phyloP scores from a whole-genome alignment of 495 filamentous ascomycete genomes.

The Aspergillus funiculosus region DNA sequence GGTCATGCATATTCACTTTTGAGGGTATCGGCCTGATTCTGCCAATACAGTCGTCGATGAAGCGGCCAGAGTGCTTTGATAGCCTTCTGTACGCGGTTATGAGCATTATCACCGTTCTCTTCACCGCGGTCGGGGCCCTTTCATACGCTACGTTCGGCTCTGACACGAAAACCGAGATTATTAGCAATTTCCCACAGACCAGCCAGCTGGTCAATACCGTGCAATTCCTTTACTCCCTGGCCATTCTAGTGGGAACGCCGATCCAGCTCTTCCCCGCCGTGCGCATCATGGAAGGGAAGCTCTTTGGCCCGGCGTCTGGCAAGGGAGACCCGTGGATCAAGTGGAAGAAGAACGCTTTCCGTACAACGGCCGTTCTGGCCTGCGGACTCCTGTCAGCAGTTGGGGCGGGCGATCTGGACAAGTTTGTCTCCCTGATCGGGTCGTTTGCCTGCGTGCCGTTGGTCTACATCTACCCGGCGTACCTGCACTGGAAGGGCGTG shows the following conservation, averaged over 20 bases:
- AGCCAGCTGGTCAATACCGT: conserved; percentile 82
- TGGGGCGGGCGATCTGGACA: conserved; percentile 82
- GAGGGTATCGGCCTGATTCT: conserved; percentile 93
- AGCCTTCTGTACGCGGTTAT: conserved; percentile 73
- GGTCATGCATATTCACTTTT: conserved; percentile 93
- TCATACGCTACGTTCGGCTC: conserved; percentile 89
- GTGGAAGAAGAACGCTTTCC: conserved; percentile 92
- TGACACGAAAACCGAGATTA: conserved; percentile 81
- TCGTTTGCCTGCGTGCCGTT: conserved; percentile 92
- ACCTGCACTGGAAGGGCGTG: conserved; percentile 54
- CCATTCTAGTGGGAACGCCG: conserved; percentile 82
- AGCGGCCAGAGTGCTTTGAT: conserved; percentile 73
- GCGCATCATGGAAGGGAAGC: conserved; percentile 51
- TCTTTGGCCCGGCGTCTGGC: conserved; percentile 66
- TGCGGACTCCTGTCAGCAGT: conserved; percentile 79
- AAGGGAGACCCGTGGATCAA: conserved; percentile 88
- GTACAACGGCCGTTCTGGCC: conserved; percentile 70
- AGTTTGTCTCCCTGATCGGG: conserved; percentile 87
- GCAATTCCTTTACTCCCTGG: conserved; percentile 83
- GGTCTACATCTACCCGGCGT: conserved; percentile 86
- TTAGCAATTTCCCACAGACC: conserved; percentile 86
- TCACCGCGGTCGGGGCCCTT: conserved; percentile 80
- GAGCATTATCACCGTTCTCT: conserved; percentile 81
- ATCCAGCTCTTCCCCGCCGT: conserved; percentile 94
- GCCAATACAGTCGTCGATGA: conserved; percentile 91